phyloP scores from a whole-genome alignment of 768 basidiomycete species.

The Mycena indigotica region DNA sequence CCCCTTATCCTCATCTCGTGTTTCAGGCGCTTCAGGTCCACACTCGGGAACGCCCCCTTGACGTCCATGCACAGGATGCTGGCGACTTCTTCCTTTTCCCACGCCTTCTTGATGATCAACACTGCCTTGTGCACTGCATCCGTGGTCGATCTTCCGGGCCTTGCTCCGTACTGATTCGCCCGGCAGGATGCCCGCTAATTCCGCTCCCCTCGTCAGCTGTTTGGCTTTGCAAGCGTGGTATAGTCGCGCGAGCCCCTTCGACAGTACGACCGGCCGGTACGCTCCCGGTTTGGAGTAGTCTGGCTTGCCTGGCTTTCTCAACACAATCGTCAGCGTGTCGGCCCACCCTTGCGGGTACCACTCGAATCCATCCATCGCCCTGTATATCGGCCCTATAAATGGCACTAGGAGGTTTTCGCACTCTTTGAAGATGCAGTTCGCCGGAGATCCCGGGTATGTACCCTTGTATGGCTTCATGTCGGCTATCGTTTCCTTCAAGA shows the following conservation, averaged over 20 bases:
- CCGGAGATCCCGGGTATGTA: constrained; percentile 24
- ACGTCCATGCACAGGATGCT: constrained; percentile 5
- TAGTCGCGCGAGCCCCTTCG: constrained; percentile 17
- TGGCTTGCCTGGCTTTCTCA: constrained; percentile 39
- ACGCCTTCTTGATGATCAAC: constrained; percentile 1
- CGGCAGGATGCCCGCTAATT: constrained; percentile 26
- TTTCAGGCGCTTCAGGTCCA: constrained; percentile 30
- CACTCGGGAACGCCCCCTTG: constrained; percentile 9
- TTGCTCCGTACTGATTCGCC: constrained; percentile 31
- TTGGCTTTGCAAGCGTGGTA: constrained; percentile 13
- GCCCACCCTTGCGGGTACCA: constrained; percentile 33
- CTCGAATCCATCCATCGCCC: constrained; percentile 31
- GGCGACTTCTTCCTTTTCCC: not conserved
- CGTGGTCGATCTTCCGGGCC: constrained; percentile 31
- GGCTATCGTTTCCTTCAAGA: constrained; percentile 12
- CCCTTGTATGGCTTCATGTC: constrained; percentile 32
- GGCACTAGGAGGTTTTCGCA: constrained; percentile 11
- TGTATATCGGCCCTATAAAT: constrained; percentile 23
- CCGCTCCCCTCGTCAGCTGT: constrained; percentile 19
- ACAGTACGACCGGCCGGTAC: constrained; percentile 35
- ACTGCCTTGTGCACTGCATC: constrained; percentile 31
- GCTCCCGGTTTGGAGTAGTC: constrained; percentile 37
- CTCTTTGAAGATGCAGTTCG: constrained; percentile 27
- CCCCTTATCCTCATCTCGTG: constrained; percentile 33
- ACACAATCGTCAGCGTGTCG: constrained; percentile 28